Evolutionary conservation across 1,139 yeast species (phyloP).

Genomic region (Sugiyamaella japonica): DNA sequence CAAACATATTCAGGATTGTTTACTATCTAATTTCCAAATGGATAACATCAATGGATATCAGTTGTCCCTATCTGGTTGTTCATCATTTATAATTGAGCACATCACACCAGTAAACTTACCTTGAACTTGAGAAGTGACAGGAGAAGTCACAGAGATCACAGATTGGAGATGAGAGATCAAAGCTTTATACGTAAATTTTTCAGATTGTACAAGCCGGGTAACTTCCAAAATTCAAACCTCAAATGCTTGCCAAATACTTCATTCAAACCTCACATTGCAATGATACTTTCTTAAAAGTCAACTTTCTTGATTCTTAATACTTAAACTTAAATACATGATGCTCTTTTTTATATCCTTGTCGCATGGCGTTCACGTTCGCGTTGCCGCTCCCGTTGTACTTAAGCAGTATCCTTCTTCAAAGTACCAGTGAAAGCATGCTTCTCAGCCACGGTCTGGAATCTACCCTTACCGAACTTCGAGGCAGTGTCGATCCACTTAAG

Average conservation of each 20-base stretch:
- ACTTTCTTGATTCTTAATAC: too few species aligned
- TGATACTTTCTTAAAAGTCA: too few species aligned
- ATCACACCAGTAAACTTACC: not conserved
- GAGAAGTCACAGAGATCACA: not conserved
- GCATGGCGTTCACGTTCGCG: not conserved
- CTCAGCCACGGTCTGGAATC: constrained; percentile 99
- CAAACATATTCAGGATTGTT: constrained; percentile 4
- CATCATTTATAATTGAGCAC: constrained; percentile 12
- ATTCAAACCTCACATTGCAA: too few species aligned
- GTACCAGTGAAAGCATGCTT: constrained; percentile 99
- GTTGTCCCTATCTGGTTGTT: constrained; percentile 19
- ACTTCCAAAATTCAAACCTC: not conserved
- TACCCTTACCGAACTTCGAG: constrained; percentile 99
- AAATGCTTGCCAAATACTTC: too few species aligned
- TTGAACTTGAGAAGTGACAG: not conserved
- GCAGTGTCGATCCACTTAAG: constrained; percentile 99
- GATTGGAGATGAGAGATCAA: too few species aligned
- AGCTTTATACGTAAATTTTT: not conserved
- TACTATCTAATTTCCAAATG: constrained; percentile 18
- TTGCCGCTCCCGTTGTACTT: too few species aligned
- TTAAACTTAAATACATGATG: constrained; percentile 15
- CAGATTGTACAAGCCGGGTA: not conserved
- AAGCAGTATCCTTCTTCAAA: constrained; percentile 83
- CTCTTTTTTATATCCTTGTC: constrained; percentile 4
- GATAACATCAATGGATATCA: constrained; percentile 17